These are phyloP conservation scores for Breynia disticha DNA, from an alignment of 441 rosid species.

Conservation along the genomic window DNA sequence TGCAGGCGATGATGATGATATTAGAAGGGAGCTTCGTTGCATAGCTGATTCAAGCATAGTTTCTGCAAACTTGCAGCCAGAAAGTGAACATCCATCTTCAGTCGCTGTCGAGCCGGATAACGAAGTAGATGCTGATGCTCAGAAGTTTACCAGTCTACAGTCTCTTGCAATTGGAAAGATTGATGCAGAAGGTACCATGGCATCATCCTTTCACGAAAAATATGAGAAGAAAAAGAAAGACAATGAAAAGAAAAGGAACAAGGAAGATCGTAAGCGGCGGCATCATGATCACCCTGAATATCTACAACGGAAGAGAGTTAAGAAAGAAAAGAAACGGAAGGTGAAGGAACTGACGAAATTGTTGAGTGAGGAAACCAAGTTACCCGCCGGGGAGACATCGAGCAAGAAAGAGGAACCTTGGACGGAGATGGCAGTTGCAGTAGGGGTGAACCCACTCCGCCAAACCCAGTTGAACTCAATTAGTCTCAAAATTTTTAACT, in stretches of 20 bases:
- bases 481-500: no score
- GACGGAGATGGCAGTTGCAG: conserved; percentile 17
- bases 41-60: conserved; percentile 86
- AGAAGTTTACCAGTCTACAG: conserved; percentile 61
- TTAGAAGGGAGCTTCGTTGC: conserved; percentile 88
- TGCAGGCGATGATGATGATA: conserved; percentile 54
- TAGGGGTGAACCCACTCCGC: conserved; percentile 34
- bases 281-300: conserved; percentile 50
- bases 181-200: conserved; percentile 16
- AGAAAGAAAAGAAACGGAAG: conserved; percentile 76
- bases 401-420: conserved; percentile 22
- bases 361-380: conserved; percentile 29
- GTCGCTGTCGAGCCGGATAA: conserved; percentile 38
- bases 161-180: conserved; percentile 37
- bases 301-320: conserved; percentile 61
- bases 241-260: conserved; percentile 54
- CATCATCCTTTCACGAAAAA: conserved; percentile 24
- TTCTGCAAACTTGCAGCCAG: conserved; percentile 25
- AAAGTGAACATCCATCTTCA: conserved; percentile 29
- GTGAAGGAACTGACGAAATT: conserved; percentile 74
- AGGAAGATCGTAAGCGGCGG: conserved; percentile 36
- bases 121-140: conserved; percentile 37
- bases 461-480: conserved; percentile 12
- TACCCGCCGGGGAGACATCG: conserved; percentile 21
- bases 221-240: conserved; percentile 51